Conservation (phyloP, 2,329 filamentous ascomycete species). For the Colletotrichum sp. region DNA sequence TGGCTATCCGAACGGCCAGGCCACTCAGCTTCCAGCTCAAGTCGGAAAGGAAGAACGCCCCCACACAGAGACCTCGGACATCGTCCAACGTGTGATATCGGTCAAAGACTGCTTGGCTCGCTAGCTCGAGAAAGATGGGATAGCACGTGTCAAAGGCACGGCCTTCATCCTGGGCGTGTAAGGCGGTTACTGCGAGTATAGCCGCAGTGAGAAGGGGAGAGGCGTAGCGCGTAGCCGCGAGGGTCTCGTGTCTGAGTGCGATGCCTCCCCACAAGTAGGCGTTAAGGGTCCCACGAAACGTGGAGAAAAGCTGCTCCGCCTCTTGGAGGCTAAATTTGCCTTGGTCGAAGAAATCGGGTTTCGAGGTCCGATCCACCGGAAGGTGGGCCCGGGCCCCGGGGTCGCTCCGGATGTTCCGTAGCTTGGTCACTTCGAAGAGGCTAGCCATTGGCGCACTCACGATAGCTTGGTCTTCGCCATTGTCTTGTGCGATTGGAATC, state of each 20-base stretch:
- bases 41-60: slow-evolving; percentile 69
- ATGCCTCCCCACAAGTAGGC: slow-evolving; percentile 38
- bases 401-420: slow-evolving; percentile 37
- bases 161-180: slow-evolving; percentile 38
- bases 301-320: slow-evolving; percentile 32
- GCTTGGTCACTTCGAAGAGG: slow-evolving; percentile 35
- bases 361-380: slow-evolving; percentile 8
- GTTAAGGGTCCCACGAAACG: slow-evolving; percentile 33
- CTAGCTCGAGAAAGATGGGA: slow-evolving; percentile 61
- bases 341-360: slow-evolving; percentile 33
- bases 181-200: slow-evolving; percentile 36
- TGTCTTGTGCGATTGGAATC: slow-evolving; percentile 20
- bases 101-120: slow-evolving; percentile 63
- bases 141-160: slow-evolving; percentile 61
- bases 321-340: slow-evolving; percentile 30
- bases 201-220: slow-evolving; percentile 33
- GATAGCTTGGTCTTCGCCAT: slow-evolving; percentile 29
- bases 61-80: slow-evolving; percentile 65
- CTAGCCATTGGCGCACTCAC: slow-evolving; percentile 36
- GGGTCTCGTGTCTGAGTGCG: slow-evolving; percentile 31
- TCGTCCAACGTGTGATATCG: slow-evolving; percentile 58
- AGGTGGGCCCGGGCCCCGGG: slow-evolving; percentile 25
- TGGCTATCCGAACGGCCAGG: slow-evolving; percentile 62
- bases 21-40: slow-evolving; percentile 62
- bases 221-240: slow-evolving; percentile 31